Evolutionary conservation across 2,329 filamentous ascomycete species (phyloP), one percentile per base, ranked within the genome.

Genomic region (Penicillium sp.): DNA sequence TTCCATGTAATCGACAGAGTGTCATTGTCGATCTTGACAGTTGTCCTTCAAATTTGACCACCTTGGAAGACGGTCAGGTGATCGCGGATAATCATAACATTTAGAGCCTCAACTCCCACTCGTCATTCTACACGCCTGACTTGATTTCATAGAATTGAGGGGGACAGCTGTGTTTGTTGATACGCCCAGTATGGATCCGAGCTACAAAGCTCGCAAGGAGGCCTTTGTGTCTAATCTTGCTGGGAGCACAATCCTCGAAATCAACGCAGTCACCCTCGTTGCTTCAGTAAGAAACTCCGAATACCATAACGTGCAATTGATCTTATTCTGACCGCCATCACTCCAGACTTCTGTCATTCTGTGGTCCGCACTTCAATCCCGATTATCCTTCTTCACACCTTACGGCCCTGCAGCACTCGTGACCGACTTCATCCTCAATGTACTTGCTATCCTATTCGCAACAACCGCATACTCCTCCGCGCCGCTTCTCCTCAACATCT

Each of bases 161-260:
- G n/a, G 29, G 13, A 22, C 11, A 16, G 27, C 22, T 41, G 16
- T 44, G 42, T 41, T 13, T 27, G 30, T 44, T 40, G 16, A 35
- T 33, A 35, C 27, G 25, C 13, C 12, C 31, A 63, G 42, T 8
- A 71, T 70, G 71, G 66, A 69, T 36, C 58, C 65, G 45, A 85
- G 79, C 72, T 95, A 96, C 77, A 99, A 96, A 74, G 82, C 87
- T 64, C 79, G 87, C 60, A 99, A 99, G 75, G 91, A 95, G 77
- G 89, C 89, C 66, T 95, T 95, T 69, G 93, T 99, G 64, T 95
- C 92, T 46, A 88, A 90, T 68, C 82, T 95, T 27, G 84, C 86
- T 6, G 93, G 93, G 34, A 89, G 93, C 51, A 80, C 83, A 28
- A 84, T 95, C 53, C 75, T 79, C 59, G 93, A 99, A 69, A 91